These are phyloP conservation scores for Aspergillus novoparasiticus DNA, from an alignment of 2,329 filamentous ascomycete species.

Conservation along the genomic window DNA sequence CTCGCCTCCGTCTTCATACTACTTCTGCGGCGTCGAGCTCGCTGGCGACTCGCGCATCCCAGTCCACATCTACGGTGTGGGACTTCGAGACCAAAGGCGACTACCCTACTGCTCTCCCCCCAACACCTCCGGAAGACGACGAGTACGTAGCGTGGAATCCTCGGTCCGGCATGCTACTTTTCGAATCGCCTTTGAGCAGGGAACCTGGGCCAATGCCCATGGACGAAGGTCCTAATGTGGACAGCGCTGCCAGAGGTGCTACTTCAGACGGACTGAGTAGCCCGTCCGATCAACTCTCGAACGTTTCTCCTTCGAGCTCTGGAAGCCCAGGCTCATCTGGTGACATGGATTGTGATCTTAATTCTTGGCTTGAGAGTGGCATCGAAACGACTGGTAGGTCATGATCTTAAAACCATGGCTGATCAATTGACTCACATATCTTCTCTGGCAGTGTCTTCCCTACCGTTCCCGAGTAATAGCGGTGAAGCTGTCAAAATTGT, in stretches of 20 bases:
- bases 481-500: constrained; percentile 57
- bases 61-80: constrained; percentile 36
- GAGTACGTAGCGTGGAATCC: constrained; percentile 42
- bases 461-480: constrained; percentile 37
- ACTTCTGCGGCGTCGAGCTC: constrained; percentile 39
- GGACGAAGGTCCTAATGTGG: constrained; percentile 33
- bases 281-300: constrained; percentile 33
- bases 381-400: constrained; percentile 41
- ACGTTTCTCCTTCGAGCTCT: constrained; percentile 32
- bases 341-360: constrained; percentile 37
- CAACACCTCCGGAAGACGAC: constrained; percentile 47
- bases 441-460: constrained; percentile 37
- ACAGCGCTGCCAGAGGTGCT: constrained; percentile 29
- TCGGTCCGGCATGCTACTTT: constrained; percentile 32
- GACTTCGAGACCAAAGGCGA: constrained; percentile 28
- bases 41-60: constrained; percentile 32
- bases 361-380: constrained; percentile 41
- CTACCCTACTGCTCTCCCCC: constrained; percentile 39
- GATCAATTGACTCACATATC: background rate
- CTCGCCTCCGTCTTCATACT: constrained; percentile 36
- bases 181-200: constrained; percentile 30
- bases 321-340: constrained; percentile 33
- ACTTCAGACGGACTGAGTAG: constrained; percentile 33
- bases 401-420: background rate
- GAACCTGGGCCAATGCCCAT: constrained; percentile 29